Conservation (phyloP, 1,139 yeast genomes). For the Protomyces lactucae-debilis region DNA sequence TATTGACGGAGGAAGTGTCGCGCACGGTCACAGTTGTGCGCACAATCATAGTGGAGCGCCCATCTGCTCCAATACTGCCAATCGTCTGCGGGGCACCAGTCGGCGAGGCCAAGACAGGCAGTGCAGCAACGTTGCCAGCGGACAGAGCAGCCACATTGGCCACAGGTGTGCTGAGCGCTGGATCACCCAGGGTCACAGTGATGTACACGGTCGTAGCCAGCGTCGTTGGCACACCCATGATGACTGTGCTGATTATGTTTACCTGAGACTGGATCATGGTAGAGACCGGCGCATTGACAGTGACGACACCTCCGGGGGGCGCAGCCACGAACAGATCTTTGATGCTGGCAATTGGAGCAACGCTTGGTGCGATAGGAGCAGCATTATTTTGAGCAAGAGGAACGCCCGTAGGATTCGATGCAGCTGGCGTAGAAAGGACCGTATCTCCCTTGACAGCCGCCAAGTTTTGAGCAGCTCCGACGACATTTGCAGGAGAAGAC, state of each 20-base stretch:
- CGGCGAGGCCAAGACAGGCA: background rate
- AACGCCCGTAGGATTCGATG: background rate
- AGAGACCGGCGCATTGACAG: background rate
- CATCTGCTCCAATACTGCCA: background rate
- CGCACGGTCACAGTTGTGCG: background rate
- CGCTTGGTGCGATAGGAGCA: slow-evolving; percentile 4
- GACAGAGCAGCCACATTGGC: background rate
- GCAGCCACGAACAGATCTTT: background rate
- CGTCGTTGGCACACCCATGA: background rate
- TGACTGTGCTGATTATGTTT: background rate
- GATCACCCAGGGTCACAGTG: background rate
- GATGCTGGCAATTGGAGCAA: background rate
- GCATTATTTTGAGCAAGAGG: background rate
- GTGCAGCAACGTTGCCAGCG: background rate
- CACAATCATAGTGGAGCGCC: background rate
- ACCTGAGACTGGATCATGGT: background rate
- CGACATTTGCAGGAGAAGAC: background rate
- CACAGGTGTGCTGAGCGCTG: background rate
- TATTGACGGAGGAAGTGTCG: background rate
- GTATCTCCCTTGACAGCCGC: background rate
- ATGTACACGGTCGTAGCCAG: background rate
- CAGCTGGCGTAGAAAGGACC: background rate
- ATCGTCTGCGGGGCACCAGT: background rate
- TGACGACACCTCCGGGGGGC: background rate
- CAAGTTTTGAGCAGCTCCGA: background rate